phyloP scores from a whole-genome alignment of 2,329 filamentous ascomycete species.

The Neonectria coccinea region DNA sequence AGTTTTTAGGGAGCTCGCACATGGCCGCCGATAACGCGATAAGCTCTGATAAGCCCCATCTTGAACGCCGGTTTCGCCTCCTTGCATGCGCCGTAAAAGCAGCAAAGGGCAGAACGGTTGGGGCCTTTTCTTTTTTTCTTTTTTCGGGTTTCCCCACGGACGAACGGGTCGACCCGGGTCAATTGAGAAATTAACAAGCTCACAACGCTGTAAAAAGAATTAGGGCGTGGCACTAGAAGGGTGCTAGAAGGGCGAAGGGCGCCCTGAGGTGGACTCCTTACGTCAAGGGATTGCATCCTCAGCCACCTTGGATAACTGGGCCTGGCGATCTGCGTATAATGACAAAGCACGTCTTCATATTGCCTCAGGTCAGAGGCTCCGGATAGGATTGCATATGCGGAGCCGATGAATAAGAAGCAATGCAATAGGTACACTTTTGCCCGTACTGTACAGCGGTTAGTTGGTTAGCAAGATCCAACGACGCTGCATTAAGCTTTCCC shows the following conservation, averaged over 20 bases:
- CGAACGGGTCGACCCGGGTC: slow-evolving; percentile 17
- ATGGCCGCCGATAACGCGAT: slow-evolving; percentile 43
- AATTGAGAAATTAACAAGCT: slow-evolving; percentile 1
- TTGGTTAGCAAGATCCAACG: neutral
- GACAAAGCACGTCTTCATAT: neutral
- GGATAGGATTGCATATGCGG: neutral
- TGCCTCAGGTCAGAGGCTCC: neutral
- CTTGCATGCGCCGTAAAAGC: slow-evolving; percentile 1
- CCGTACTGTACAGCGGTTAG: too few relatives aligned
- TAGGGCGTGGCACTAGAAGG: slow-evolving; percentile 1
- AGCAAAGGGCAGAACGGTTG: neutral
- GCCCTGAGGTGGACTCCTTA: neutral
- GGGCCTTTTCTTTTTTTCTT: neutral
- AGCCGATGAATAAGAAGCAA: neutral
- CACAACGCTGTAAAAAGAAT: neutral
- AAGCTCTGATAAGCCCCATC: slow-evolving; percentile 33
- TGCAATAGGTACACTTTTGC: neutral
- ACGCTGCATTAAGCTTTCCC: neutral
- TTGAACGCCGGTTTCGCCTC: slow-evolving; percentile 40
- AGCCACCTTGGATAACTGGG: neutral
- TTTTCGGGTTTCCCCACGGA: neutral
- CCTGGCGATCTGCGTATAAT: neutral
- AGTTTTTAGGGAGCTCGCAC: slow-evolving; percentile 14
- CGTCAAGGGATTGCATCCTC: neutral
- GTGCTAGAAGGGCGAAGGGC: slow-evolving; percentile 6